Percentiles rank a stretch among this genome's conserved stretches.
These are phyloP conservation scores for Phytophthora nicotianae DNA, from an alignment of 352 stramenopile genomes.

Conservation along the genomic window DNA sequence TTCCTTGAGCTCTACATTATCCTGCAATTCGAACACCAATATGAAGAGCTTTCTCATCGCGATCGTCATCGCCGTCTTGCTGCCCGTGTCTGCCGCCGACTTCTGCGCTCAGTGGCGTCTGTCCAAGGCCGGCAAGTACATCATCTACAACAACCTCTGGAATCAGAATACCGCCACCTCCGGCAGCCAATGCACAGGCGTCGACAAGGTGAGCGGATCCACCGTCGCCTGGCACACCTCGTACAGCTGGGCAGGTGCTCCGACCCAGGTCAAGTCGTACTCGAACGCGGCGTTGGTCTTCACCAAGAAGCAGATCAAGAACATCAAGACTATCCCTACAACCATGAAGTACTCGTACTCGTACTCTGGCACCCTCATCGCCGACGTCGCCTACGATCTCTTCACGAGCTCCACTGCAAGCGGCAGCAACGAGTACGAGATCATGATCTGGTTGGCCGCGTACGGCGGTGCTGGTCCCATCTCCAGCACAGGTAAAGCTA, in stretches of 20 bases:
- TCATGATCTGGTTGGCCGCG: conserved; percentile 47
- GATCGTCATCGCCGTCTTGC: conserved; percentile 14
- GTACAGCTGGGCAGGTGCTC: conserved; percentile 36
- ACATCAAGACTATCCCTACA: conserved; percentile 39
- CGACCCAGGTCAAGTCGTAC: conserved; percentile 48
- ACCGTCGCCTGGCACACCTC: conserved; percentile 48
- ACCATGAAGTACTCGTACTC: conserved; percentile 40
- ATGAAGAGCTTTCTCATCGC: conserved; percentile 8
- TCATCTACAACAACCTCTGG: conserved; percentile 58
- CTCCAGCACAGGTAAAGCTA: conserved; percentile 35
- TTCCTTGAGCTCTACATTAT: conserved; percentile 17
- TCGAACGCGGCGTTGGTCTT: conserved; percentile 47
- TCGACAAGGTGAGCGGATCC: conserved; percentile 38
- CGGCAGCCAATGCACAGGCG: conserved; percentile 50
- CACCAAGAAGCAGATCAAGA: conserved; percentile 32
- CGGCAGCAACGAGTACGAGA: conserved; percentile 43
- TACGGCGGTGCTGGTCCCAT: conserved; percentile 36
- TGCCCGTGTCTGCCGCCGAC: conserved; percentile 23
- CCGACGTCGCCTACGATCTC: conserved; percentile 41
- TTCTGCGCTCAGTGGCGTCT: conserved; percentile 29
- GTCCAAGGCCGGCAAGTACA: conserved; percentile 39
- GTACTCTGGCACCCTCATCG: conserved; percentile 31
- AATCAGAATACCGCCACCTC: conserved; percentile 38
- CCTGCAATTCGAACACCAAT: conserved; percentile 12
- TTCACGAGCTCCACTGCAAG: conserved; percentile 35